Evolutionary conservation across 371 early-diverging fungal genomes (phyloP), one percentile per base, ranked within the genome.

Genomic region (Blastocladiella emersonii): DNA sequence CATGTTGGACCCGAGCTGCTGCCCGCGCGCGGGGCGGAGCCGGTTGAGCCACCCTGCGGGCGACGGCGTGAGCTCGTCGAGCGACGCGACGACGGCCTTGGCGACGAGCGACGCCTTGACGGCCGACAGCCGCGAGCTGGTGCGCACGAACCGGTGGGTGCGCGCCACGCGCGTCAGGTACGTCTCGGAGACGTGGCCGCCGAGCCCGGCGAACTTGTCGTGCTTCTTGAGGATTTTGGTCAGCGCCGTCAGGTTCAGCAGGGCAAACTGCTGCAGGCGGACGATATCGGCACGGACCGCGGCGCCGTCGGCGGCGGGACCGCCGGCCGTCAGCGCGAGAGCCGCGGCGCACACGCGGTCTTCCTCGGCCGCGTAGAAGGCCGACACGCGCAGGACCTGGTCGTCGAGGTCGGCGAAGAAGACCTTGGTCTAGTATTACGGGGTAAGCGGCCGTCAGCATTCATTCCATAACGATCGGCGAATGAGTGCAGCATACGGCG

Each of bases 151-250:
- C 65, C 61, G 63, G 72, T 55, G 44, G 39, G 81, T 65, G n/a
- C 70, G 71, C 61, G 83, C 75, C 30, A 85, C 77, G 23, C 85
- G 84, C 71, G 79, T 79, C 59, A 89, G 70, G 49, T 89, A 89
- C 5, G 89, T 77, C 63, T 87, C 86, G 27, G 85, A 77, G 41
- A 89, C 70, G 32, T 77, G 70, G 62, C 13, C 15, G 4, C 59
- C 59, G 13, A 88, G 73, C 56, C 88, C 85, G 30, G 89, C 75
- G 72, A 79, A 81, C 62, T 87, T 72, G 74, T 85, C 81, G 73
- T 80, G 73, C 68, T 85, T 85, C 62, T 84, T 80, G 65, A 89
- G 69, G 41, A 83, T 84, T 68, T 84, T 82, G 61, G 75, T 76
- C 63, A 86, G 73, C 43, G 80, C 85, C 0, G 84, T 82, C 49